These are phyloP conservation scores for Byssoonygena ceratinophila DNA, from an alignment of 2,329 filamentous ascomycete genomes.

Conservation along the genomic window DNA sequence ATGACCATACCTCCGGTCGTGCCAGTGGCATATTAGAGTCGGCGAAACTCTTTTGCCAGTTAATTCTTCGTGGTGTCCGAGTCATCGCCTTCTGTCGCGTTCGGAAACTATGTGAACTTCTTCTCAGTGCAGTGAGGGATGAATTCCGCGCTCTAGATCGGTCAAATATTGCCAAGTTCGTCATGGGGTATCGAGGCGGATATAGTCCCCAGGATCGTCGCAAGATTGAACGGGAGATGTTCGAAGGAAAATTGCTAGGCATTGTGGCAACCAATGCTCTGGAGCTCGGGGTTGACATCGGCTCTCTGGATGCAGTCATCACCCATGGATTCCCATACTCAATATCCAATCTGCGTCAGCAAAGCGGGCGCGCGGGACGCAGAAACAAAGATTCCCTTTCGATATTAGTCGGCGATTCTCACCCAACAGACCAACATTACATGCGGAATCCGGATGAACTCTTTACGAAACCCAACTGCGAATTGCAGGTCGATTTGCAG, in stretches of 20 bases:
- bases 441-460: conserved; percentile 95
- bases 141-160: conserved; percentile 66
- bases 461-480: conserved; percentile 77
- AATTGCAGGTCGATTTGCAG: conserved; percentile 79
- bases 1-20: conserved; percentile 74
- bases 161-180: conserved; percentile 61
- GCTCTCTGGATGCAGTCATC: conserved; percentile 82
- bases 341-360: conserved; percentile 86
- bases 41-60: conserved; percentile 80
- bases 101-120: conserved; percentile 74
- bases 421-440: conserved; percentile 86
- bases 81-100: conserved; percentile 90
- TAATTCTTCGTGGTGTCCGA: conserved; percentile 76
- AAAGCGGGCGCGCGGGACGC: conserved; percentile 83
- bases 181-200: conserved; percentile 92
- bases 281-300: conserved; percentile 91
- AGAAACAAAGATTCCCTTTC: conserved; percentile 89
- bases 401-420: conserved; percentile 77
- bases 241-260: conserved; percentile 82
- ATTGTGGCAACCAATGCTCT: conserved; percentile 90
- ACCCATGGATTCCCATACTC: conserved; percentile 93
- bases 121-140: conserved; percentile 67
- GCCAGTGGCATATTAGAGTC: conserved; percentile 74
- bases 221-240: conserved; percentile 89
- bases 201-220: conserved; percentile 87